Percentiles rank a stretch among this genome's conserved stretches.
Conservation (phyloP, 345 rosid species). For the Linum tenue region DNA sequence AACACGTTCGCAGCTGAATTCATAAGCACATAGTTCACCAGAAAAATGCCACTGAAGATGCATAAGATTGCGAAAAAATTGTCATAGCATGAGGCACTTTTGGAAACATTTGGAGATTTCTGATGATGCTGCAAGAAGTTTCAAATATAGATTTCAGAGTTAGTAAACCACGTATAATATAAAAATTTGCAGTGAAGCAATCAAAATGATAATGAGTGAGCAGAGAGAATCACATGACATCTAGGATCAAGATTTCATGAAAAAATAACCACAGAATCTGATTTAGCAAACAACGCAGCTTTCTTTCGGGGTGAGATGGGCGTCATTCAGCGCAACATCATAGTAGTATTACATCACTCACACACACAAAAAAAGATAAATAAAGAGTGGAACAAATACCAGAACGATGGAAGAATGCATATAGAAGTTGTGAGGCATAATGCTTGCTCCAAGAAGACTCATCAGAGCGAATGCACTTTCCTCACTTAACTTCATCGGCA, state of each 20-base stretch:
- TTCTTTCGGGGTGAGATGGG: no score
- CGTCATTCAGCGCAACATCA: no score
- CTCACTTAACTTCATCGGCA: conserved; percentile 49
- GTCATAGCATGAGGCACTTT: conserved; percentile 52
- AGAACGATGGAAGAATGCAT: conserved; percentile 79
- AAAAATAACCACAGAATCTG: no score
- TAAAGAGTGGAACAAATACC: conserved; percentile 33
- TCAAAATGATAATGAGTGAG: no score
- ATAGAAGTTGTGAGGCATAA: conserved; percentile 94
- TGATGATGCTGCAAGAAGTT: conserved; percentile 42
- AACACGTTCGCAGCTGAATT: conserved; percentile 75
- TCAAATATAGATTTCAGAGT: not conserved
- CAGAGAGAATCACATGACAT: no score
- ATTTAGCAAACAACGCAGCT: not conserved
- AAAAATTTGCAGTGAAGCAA: no score
- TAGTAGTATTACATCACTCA: not conserved
- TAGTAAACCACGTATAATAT: not conserved
- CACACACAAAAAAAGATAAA: not conserved
- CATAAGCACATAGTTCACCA: conserved; percentile 71
- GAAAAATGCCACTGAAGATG: conserved; percentile 58
- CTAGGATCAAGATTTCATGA: no score
- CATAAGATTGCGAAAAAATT: conserved; percentile 69
- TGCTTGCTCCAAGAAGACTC: conserved; percentile 97
- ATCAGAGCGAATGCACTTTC: conserved; percentile 71
- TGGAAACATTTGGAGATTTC: conserved; percentile 36